Base-by-base conservation (phyloP, 371 early-diverging fungal genomes). In the Mucor circinelloides region DNA sequence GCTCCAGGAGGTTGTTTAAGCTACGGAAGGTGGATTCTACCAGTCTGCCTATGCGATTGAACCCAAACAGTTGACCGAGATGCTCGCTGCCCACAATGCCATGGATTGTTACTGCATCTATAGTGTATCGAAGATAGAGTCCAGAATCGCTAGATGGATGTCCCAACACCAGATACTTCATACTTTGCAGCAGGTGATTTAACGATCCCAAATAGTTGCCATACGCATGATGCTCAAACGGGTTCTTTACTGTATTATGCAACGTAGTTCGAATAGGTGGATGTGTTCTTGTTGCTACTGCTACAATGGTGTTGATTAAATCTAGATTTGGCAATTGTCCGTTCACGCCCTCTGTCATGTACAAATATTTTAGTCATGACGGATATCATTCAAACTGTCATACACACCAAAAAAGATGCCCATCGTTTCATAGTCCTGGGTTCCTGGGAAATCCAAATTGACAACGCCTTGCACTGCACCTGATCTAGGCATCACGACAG, bases 271-370 rank as follows among this genome's bases (percentile, higher is more conserved):
- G 81, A 15, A 91, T 76, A 25, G 84, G 80, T 34, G 86, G 84
- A 28, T 70, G 71, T 44, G 80, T 64, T 27, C 72, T 73, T 17
- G 62, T 48, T 36, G 87, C 81, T 31, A 90, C 80, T 7, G 77
- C 74, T 34, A 86, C 82, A 19, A 92, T 84, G 5, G 93, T 91
- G 59, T 93, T 93, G 66, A 97, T 86, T 63, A 96, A 78, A 73
- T 98, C 99, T 30, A 95, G 83, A 74, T 98, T 98, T 13, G 97
- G 93, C 60, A 96, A 84, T 69, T 94, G 96, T 4, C 99, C 98
- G 77, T 94, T 94, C 44, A 94, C 86, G 1, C 98, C 97, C 83
- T 93, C 95, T 90, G 81, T n/a, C 19, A 44, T n/a, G 25, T 19
- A 40, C 10, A 40, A 30, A 30, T 30, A 6, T 2, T 1, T 40